These are phyloP conservation scores for Cordyceps pruinosa DNA, from an alignment of 2,329 filamentous ascomycete genomes.

Conservation along the genomic window DNA sequence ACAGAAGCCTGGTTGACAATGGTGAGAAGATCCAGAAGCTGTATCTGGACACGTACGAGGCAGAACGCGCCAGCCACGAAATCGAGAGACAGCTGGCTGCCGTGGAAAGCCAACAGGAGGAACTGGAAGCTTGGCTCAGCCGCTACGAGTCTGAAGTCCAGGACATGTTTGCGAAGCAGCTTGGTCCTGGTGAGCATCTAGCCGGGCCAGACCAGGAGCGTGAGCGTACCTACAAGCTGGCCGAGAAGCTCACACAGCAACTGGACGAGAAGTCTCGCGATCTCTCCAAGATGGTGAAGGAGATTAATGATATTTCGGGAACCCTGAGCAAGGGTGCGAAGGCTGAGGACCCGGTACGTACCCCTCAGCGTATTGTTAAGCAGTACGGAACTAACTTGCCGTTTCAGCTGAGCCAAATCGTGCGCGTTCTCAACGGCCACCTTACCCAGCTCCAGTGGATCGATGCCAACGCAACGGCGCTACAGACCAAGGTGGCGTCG, in stretches of 20 bases:
- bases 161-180: slow-evolving; percentile 73
- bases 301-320: slow-evolving; percentile 90
- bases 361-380: slow-evolving; percentile 11
- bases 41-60: slow-evolving; percentile 86
- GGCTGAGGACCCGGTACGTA: slow-evolving; percentile 75
- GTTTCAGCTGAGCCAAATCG: slow-evolving; percentile 79
- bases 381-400: slow-evolving; percentile 20
- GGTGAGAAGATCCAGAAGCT: slow-evolving; percentile 91
- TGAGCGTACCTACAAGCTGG: slow-evolving; percentile 91
- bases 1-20: slow-evolving; percentile 86
- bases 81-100: slow-evolving; percentile 85
- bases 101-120: slow-evolving; percentile 89
- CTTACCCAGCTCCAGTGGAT: slow-evolving; percentile 90
- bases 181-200: slow-evolving; percentile 67
- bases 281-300: slow-evolving; percentile 91
- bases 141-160: slow-evolving; percentile 90
- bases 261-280: slow-evolving; percentile 92
- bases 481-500: slow-evolving; percentile 74
- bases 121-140: slow-evolving; percentile 81
- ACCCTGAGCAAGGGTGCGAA: slow-evolving; percentile 84
- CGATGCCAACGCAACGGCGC: slow-evolving; percentile 71
- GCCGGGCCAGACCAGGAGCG: slow-evolving; percentile 91
- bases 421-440: slow-evolving; percentile 89
- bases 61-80: slow-evolving; percentile 85
- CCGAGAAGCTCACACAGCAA: slow-evolving; percentile 84